These are phyloP conservation scores for Boletus subparvulus DNA, from an alignment of 768 basidiomycete genomes.

Conservation along the genomic window DNA sequence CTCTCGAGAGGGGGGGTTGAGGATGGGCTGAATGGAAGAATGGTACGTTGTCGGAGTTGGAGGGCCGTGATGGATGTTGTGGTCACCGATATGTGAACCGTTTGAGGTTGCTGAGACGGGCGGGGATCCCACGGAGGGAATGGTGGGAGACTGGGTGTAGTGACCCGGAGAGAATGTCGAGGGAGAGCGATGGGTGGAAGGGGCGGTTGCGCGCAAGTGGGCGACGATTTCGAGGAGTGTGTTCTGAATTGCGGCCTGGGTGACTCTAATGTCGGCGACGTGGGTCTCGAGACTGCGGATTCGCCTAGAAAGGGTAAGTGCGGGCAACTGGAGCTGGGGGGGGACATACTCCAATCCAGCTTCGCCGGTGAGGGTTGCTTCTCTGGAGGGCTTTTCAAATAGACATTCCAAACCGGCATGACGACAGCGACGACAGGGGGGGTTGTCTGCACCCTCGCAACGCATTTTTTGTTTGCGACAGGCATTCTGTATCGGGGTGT, in stretches of 20 bases:
- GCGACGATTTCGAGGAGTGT: constrained; percentile 78
- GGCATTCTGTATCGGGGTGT: constrained; percentile 64
- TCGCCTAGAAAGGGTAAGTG: constrained; percentile 53
- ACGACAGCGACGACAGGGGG: constrained; percentile 92
- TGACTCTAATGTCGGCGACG: constrained; percentile 77
- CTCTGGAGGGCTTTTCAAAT: constrained; percentile 90
- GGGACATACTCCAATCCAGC: constrained; percentile 80
- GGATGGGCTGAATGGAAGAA: constrained; percentile 31
- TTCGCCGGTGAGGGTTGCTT: constrained; percentile 84
- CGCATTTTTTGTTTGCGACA: constrained; percentile 97
- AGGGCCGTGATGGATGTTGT: constrained; percentile 26
- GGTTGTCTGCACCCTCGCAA: constrained; percentile 94
- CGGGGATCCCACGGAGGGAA: constrained; percentile 58
- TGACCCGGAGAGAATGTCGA: constrained; percentile 49
- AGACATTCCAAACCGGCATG: constrained; percentile 89
- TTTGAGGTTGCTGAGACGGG: constrained; percentile 42
- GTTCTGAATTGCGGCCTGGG: constrained; percentile 73
- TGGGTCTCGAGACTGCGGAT: constrained; percentile 86
- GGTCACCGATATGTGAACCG: constrained; percentile 28
- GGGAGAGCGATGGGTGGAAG: constrained; percentile 58
- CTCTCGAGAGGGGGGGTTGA: constrained; percentile 29
- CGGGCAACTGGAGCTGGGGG: neutral
- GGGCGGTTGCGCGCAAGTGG: constrained; percentile 61
- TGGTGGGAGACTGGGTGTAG: constrained; percentile 64
- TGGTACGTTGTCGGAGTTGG: constrained; percentile 34